Evolutionary conservation across 2,329 filamentous ascomycete genomes (phyloP).

Genomic region (Arthrocladium fulminans): DNA sequence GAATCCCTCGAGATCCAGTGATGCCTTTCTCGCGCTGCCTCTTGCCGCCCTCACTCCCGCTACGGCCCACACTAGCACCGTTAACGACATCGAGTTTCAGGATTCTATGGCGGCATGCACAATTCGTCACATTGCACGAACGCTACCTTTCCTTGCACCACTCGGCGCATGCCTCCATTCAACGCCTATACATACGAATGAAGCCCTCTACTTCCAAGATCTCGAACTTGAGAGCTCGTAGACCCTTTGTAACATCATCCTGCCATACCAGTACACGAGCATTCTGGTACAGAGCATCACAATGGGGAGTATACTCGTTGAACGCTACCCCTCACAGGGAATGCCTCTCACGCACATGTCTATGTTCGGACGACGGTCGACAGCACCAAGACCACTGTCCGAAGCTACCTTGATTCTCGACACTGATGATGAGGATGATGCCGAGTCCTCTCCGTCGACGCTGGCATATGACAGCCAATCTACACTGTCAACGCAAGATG

Average conservation of each 20-base stretch:
- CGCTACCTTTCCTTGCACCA: constrained; percentile 11
- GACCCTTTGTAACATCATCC: constrained; percentile 4
- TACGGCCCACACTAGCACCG: constrained; percentile 1
- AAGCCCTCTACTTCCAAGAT: constrained; percentile 14
- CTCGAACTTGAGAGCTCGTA: constrained; percentile 16
- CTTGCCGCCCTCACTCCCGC: constrained; percentile 5
- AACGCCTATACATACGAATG: constrained; percentile 18
- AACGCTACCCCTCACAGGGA: constrained; percentile 11
- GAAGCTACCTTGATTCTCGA: constrained; percentile 30
- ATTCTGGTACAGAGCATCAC: constrained; percentile 6
- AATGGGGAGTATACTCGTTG: constrained; percentile 19
- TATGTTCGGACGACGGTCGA: constrained; percentile 17
- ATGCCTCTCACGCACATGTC: constrained; percentile 15
- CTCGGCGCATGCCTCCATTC: constrained; percentile 10
- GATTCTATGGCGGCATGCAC: constrained; percentile 8
- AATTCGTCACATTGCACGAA: constrained; percentile 16
- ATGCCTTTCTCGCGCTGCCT: constrained; percentile 7
- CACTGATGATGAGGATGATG: constrained; percentile 30
- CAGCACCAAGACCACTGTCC: constrained; percentile 24
- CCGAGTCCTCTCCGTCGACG: constrained; percentile 18
- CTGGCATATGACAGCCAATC: constrained; percentile 45
- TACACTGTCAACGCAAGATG: constrained; percentile 79
- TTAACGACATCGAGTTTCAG: constrained; percentile 10
- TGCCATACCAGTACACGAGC: constrained; percentile 4
- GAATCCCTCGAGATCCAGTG: constrained; percentile 2